These are phyloP conservation scores for Thecamonas trahens DNA, from an alignment of 78 protist genomes.

Conservation along the genomic window DNA sequence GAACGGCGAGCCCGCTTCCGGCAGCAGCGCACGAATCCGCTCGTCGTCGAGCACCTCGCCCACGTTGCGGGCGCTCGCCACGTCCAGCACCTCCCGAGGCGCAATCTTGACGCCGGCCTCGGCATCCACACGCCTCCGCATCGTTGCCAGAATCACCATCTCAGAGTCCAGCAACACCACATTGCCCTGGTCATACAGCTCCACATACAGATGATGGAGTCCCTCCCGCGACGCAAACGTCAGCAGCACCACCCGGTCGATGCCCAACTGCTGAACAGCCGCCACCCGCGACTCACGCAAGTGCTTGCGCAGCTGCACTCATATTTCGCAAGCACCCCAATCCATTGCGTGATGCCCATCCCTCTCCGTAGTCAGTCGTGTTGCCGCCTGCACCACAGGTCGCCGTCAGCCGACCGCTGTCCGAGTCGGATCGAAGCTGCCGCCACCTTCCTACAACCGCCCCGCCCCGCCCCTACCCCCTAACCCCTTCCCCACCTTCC, in stretches of 20 bases:
- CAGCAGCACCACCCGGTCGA: slow-evolving; percentile 84
- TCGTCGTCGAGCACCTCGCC: too few species aligned
- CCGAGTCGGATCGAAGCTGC: neutral
- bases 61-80: too few species aligned
- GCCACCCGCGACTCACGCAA: slow-evolving; percentile 62
- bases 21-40: too few species aligned
- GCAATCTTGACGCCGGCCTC: too few species aligned
- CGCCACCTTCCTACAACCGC: neutral
- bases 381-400: neutral
- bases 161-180: slow-evolving; percentile 49
- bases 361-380: neutral
- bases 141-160: slow-evolving; percentile 20
- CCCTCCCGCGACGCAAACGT: slow-evolving; percentile 66
- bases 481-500: too few species aligned
- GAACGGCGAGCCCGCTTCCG: too few species aligned
- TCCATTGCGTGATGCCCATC: neutral
- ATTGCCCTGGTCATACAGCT: slow-evolving; percentile 56
- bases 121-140: too few species aligned
- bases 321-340: neutral
- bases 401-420: neutral
- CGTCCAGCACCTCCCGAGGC: too few species aligned
- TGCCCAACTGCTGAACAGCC: slow-evolving; percentile 74
- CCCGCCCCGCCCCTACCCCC: neutral
- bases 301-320: slow-evolving; percentile 78
- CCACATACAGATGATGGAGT: slow-evolving; percentile 52